These are phyloP conservation scores for Arctium lappa DNA, from an alignment of 129 eudicot species.

Conservation along the genomic window DNA sequence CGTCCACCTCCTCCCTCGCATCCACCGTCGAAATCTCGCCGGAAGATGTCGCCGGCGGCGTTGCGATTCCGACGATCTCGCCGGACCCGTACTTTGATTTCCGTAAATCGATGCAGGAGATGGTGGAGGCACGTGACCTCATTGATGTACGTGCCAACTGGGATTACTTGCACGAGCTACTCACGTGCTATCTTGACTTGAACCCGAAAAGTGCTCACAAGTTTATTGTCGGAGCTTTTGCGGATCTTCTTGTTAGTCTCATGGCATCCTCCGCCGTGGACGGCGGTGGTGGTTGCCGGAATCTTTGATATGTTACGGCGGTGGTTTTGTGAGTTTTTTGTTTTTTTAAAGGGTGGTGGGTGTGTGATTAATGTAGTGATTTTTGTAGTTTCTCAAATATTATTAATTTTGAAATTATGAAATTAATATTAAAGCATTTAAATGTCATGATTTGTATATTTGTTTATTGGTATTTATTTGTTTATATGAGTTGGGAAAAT, in stretches of 20 bases:
- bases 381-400: slow-evolving; percentile 17
- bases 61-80: slow-evolving; percentile 67
- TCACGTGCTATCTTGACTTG: slow-evolving; percentile 66
- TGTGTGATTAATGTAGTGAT: slow-evolving; percentile 29
- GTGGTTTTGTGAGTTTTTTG: slow-evolving; percentile 7
- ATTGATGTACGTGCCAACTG: slow-evolving; percentile 56
- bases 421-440: background rate
- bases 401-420: background rate
- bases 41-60: slow-evolving; percentile 36
- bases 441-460: background rate
- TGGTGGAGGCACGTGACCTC: slow-evolving; percentile 92
- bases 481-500: background rate
- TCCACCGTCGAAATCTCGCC: slow-evolving; percentile 33
- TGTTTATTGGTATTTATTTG: background rate
- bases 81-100: slow-evolving; percentile 88
- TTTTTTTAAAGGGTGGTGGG: slow-evolving; percentile 2
- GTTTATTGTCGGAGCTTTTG: slow-evolving; percentile 81
- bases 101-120: slow-evolving; percentile 94
- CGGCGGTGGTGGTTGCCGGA: slow-evolving; percentile 30
- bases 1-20: slow-evolving; percentile 38
- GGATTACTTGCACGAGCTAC: slow-evolving; percentile 87
- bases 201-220: slow-evolving; percentile 89
- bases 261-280: slow-evolving; percentile 37
- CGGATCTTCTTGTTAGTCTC: slow-evolving; percentile 69
- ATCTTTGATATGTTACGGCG: background rate